Percentiles rank a stretch among this genome's conserved stretches.
phyloP scores from a whole-genome alignment of 345 rosid species.

The Psidium friedrichsthalianum region DNA sequence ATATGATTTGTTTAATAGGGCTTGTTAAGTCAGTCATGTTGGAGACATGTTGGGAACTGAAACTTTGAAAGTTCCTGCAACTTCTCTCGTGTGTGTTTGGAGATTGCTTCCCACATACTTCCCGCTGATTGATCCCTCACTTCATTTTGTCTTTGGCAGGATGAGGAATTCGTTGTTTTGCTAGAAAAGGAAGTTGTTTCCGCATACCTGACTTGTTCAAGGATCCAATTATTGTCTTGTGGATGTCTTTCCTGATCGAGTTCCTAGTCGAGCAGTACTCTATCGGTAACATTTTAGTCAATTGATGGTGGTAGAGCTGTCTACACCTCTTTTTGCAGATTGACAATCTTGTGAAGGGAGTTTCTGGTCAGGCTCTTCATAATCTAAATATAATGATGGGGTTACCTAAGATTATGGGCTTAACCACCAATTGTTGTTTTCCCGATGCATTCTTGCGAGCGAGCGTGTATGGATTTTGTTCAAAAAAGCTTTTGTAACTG shows the following conservation, averaged over 20 bases:
- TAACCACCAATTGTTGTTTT: not conserved
- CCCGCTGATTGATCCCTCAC: not conserved
- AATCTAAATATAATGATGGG: too few relatives aligned
- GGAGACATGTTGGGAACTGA: not conserved
- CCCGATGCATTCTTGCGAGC: not conserved
- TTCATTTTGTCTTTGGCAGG: not conserved
- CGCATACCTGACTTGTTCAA: not conserved
- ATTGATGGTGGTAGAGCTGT: not conserved
- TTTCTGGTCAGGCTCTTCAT: not conserved
- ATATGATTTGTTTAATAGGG: not conserved
- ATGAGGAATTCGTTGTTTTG: not conserved
- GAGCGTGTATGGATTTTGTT: not conserved
- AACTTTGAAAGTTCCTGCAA: not conserved
- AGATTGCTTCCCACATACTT: not conserved
- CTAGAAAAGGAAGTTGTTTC: not conserved
- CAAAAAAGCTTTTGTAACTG: not conserved
- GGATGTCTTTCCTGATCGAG: not conserved
- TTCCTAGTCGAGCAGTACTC: not conserved
- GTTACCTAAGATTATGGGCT: not conserved
- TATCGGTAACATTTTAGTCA: too few relatives aligned
- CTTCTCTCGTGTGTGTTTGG: not conserved
- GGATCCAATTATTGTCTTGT: not conserved
- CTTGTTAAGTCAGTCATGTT: not conserved
- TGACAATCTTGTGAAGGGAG: slow-evolving; percentile 46
- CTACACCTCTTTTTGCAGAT: slow-evolving; percentile 36